phyloP scores from a whole-genome alignment of 345 rosid genomes.

The Eutrema yunnanense region DNA sequence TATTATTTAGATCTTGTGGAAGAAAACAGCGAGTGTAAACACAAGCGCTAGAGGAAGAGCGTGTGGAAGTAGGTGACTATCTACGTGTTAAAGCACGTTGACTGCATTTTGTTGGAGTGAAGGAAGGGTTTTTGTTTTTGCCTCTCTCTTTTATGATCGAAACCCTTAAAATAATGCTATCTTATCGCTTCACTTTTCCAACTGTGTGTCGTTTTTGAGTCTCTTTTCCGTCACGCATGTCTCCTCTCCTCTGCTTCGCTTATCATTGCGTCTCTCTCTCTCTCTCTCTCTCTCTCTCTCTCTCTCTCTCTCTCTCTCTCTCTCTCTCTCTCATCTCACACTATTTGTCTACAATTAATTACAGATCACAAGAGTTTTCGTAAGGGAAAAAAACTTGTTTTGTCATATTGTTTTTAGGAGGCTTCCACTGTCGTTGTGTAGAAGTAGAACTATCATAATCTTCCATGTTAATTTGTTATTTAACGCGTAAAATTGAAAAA shows the following conservation, averaged over 20 bases:
- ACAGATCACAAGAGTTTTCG: too few species aligned
- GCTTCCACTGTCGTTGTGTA: neutral
- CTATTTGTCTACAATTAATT: neutral
- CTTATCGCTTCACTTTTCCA: constrained; percentile 6
- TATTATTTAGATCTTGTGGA: neutral
- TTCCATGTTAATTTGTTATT: neutral
- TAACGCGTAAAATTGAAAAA: neutral
- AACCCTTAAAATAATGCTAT: neutral
- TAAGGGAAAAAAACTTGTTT: neutral
- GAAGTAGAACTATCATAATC: neutral
- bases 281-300: too few species aligned
- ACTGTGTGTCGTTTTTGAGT: constrained; percentile 28
- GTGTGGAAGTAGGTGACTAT: neutral
- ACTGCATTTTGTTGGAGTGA: constrained; percentile 18
- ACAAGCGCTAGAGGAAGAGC: neutral
- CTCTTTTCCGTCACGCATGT: constrained; percentile 25
- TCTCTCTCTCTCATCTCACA: neutral
- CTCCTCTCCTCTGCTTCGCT: neutral
- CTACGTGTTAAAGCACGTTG: constrained; percentile 16
- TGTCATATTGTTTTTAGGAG: neutral
- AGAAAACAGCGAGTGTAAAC: constrained; percentile 5
- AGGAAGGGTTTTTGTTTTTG: constrained; percentile 7
- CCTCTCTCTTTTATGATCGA: neutral
- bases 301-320: too few species aligned
- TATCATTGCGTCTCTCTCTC: too few species aligned